These are phyloP conservation scores for Pythium apleroticum DNA, from an alignment of 352 stramenopile genomes.

Conservation along the genomic window DNA sequence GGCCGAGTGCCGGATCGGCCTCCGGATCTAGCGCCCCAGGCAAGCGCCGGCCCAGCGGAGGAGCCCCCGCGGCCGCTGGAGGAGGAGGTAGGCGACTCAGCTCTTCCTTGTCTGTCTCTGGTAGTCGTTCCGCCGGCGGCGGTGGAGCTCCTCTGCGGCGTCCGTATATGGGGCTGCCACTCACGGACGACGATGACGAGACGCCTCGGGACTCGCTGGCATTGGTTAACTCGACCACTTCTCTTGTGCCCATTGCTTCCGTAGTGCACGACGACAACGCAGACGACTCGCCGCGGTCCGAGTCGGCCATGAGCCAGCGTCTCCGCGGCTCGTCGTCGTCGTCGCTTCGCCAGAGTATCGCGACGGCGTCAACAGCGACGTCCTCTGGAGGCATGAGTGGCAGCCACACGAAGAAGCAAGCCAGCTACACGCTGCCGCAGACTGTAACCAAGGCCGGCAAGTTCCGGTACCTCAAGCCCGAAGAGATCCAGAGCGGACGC, in stretches of 20 bases:
- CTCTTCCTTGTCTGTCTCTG: slow-evolving; percentile 20
- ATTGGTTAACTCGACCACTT: slow-evolving; percentile 59
- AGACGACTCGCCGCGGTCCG: slow-evolving; percentile 17
- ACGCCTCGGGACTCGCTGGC: slow-evolving; percentile 3
- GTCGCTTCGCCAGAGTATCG: slow-evolving; percentile 1
- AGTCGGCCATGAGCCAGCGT: not conserved
- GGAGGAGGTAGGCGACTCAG: slow-evolving; percentile 26
- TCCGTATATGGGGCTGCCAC: slow-evolving; percentile 22
- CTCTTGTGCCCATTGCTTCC: slow-evolving; percentile 44
- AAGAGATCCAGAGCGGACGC: slow-evolving; percentile 65
- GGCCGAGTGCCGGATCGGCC: slow-evolving; percentile 24
- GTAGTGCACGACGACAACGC: slow-evolving; percentile 33
- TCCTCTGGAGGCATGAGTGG: not conserved
- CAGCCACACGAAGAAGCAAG: not conserved
- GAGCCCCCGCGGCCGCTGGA: slow-evolving; percentile 4
- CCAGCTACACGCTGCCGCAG: slow-evolving; percentile 33
- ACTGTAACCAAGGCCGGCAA: slow-evolving; percentile 35
- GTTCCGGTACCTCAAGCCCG: slow-evolving; percentile 81
- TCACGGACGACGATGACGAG: slow-evolving; percentile 20
- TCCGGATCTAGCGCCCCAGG: slow-evolving; percentile 6
- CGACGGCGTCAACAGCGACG: slow-evolving; percentile 1
- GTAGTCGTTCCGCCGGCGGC: slow-evolving; percentile 11
- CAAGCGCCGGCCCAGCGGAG: slow-evolving; percentile 27
- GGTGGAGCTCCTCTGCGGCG: slow-evolving; percentile 5
- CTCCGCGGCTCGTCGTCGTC: slow-evolving; percentile 5